Evolutionary conservation across 2,329 filamentous ascomycete species (phyloP).

Genomic region (Fusarium foetens): DNA sequence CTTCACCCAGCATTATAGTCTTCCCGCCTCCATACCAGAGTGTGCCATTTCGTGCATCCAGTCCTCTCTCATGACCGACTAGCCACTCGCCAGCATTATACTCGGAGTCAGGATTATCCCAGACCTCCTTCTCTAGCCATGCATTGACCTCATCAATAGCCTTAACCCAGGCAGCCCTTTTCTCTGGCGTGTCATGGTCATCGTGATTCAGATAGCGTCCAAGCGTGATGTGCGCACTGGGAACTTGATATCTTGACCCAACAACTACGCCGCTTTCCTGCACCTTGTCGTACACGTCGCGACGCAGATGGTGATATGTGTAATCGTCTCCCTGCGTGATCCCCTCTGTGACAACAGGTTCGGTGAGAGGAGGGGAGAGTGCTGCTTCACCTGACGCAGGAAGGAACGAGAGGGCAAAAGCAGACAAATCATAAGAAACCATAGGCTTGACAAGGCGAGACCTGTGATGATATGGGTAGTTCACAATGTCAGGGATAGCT

Average conservation of each 20-base stretch:
- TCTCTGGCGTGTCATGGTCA: constrained; percentile 69
- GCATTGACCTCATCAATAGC: constrained; percentile 80
- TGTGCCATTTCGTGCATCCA: constrained; percentile 78
- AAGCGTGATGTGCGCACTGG: constrained; percentile 89
- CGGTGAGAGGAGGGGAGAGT: constrained; percentile 52
- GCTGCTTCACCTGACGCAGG: constrained; percentile 74
- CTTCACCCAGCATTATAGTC: constrained; percentile 71
- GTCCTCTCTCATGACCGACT: constrained; percentile 84
- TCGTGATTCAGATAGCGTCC: constrained; percentile 78
- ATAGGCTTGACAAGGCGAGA: constrained; percentile 83
- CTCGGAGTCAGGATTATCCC: constrained; percentile 63
- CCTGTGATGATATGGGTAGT: constrained; percentile 74
- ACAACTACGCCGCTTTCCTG: constrained; percentile 73
- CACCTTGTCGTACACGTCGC: constrained; percentile 76
- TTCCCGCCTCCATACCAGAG: constrained; percentile 91
- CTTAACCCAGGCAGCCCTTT: constrained; percentile 72
- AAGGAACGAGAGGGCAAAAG: constrained; percentile 86
- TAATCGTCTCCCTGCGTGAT: constrained; percentile 70
- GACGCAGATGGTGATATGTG: constrained; percentile 90
- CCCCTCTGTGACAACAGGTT: constrained; percentile 49
- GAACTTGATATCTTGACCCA: constrained; percentile 84
- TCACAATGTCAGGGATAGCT: constrained; percentile 68
- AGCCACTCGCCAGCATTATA: constrained; percentile 78
- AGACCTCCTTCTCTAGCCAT: constrained; percentile 77
- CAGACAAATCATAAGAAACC: constrained; percentile 85